These are phyloP conservation scores for Phytophthora sp. DNA, from an alignment of 352 stramenopile genomes.

Conservation along the genomic window DNA sequence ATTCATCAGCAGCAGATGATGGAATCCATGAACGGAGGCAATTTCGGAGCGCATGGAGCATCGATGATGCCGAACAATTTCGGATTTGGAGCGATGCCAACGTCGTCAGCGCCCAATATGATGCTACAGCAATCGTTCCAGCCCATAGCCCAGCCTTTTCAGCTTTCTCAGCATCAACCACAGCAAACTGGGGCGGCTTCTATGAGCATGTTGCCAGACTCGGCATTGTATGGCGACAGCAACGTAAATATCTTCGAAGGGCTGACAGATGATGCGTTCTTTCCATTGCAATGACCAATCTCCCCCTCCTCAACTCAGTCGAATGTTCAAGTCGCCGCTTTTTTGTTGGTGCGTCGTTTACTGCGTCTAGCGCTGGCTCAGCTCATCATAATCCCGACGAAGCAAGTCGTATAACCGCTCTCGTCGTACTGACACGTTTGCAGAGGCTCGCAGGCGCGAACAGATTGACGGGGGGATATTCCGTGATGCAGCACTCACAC, in stretches of 20 bases:
- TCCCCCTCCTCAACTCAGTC: slow-evolving; percentile 16
- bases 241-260: slow-evolving; percentile 79
- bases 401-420: slow-evolving; percentile 65
- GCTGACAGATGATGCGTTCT: slow-evolving; percentile 74
- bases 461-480: slow-evolving; percentile 63
- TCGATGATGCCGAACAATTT: slow-evolving; percentile 54
- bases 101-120: slow-evolving; percentile 34
- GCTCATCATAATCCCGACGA: slow-evolving; percentile 48
- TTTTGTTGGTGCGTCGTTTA: slow-evolving; percentile 38
- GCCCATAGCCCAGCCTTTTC: slow-evolving; percentile 32
- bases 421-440: slow-evolving; percentile 48
- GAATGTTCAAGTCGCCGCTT: slow-evolving; percentile 38
- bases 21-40: slow-evolving; percentile 50
- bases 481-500: slow-evolving; percentile 51
- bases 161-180: slow-evolving; percentile 28
- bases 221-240: slow-evolving; percentile 54
- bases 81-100: slow-evolving; percentile 41
- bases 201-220: slow-evolving; percentile 33
- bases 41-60: slow-evolving; percentile 38
- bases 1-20: slow-evolving; percentile 54
- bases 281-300: slow-evolving; percentile 67
- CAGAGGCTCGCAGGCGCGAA: slow-evolving; percentile 51
- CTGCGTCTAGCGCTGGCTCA: slow-evolving; percentile 35
- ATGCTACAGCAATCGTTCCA: slow-evolving; percentile 44
- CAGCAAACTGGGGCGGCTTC: slow-evolving; percentile 29